A percentile compares a stretch with the other conserved stretches of the same genome.
These are phyloP conservation scores for Aspergillus awamori DNA, from an alignment of 2,329 filamentous ascomycete species.

Conservation along the genomic window DNA sequence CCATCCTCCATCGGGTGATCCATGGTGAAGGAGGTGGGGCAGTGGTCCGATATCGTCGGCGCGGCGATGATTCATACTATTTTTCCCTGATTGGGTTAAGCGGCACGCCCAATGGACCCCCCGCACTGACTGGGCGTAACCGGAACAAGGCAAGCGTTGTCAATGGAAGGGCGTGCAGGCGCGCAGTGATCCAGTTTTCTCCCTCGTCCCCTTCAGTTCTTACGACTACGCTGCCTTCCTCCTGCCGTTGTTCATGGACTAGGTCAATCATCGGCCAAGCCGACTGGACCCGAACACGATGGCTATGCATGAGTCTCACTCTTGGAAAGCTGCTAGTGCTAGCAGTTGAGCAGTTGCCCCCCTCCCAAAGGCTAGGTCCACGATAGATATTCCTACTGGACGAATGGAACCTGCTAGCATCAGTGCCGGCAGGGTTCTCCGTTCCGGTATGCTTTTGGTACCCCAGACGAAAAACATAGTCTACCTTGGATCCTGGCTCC, in stretches of 20 bases:
- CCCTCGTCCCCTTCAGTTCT: background rate
- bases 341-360: background rate
- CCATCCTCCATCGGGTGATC: background rate
- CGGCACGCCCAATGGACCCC: background rate
- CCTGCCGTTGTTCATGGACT: background rate
- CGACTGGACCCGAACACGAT: constrained; percentile 1
- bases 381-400: background rate
- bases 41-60: constrained; percentile 5
- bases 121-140: background rate
- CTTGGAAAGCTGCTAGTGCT: background rate
- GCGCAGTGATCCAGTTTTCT: constrained; percentile 6
- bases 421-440: background rate
- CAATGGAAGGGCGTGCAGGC: constrained; percentile 9
- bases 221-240: constrained; percentile 4
- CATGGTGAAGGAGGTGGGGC: background rate
- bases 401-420: background rate
- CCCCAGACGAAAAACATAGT: constrained; percentile 13
- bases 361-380: background rate
- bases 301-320: background rate
- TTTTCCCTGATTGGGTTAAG: background rate
- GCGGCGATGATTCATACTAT: constrained; percentile 2
- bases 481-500: constrained; percentile 5
- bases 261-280: background rate
- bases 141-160: background rate
- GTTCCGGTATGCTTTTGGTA: constrained; percentile 6